phyloP scores from a whole-genome alignment of 176 grass and related monocot genomes.

The Puccinellia tenuiflora region DNA sequence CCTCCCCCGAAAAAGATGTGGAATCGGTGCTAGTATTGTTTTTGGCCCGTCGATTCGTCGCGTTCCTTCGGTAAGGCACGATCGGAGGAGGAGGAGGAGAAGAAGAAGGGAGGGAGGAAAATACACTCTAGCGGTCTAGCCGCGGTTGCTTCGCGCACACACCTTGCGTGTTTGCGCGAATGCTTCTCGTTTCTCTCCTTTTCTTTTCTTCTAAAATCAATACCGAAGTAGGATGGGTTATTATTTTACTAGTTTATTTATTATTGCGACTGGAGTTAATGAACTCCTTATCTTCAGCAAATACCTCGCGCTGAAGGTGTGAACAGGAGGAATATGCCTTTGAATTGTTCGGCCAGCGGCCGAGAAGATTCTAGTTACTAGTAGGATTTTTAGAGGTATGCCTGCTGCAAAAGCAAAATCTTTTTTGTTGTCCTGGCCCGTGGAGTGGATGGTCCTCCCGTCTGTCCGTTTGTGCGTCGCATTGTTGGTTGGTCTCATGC shows the following conservation, averaged over 20 bases:
- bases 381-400: not conserved
- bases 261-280: constrained; percentile 22
- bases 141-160: constrained; percentile 10
- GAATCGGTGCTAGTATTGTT: not conserved
- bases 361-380: not conserved
- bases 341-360: constrained; percentile 30
- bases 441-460: not conserved
- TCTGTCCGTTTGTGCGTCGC: constrained; percentile 10
- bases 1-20: not conserved
- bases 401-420: not conserved
- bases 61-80: not conserved
- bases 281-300: not conserved
- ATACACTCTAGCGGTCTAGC: not conserved
- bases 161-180: constrained; percentile 1
- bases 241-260: constrained; percentile 7
- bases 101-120: not conserved
- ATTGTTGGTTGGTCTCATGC: constrained; percentile 17
- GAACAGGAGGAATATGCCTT: constrained; percentile 34
- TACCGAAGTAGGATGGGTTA: not conserved
- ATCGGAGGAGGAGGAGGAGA: not conserved
- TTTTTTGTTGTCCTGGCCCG: not conserved
- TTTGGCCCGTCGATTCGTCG: not conserved
- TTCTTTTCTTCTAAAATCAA: too few species aligned
- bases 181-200: not conserved
- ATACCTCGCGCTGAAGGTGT: constrained; percentile 11